Conservation (phyloP, 352 stramenopile species). For the Hyaloperonospora arabidopsidis region DNA sequence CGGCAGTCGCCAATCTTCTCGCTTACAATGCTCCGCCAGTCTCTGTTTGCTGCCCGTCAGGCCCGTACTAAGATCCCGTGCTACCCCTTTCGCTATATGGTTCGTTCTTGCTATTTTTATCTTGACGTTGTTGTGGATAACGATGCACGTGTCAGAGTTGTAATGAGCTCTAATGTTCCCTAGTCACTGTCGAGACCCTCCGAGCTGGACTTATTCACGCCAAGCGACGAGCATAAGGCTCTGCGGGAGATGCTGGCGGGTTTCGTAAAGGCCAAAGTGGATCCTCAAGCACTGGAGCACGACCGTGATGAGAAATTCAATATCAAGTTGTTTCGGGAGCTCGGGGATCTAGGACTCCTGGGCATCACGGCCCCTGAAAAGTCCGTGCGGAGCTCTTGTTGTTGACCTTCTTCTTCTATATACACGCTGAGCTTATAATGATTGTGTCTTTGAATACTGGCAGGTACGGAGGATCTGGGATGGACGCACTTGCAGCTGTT, state of each 20-base stretch:
- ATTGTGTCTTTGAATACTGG: neutral
- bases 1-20: too few species aligned
- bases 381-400: conserved; percentile 28
- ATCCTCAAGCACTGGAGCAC: conserved; percentile 93
- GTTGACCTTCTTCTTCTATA: neutral
- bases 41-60: too few species aligned
- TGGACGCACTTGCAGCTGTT: conserved; percentile 92
- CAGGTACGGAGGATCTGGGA: conserved; percentile 91
- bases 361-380: conserved; percentile 94
- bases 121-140: too few species aligned
- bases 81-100: too few species aligned
- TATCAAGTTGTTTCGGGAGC: conserved; percentile 90
- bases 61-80: too few species aligned
- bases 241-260: conserved; percentile 90
- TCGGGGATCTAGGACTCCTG: conserved; percentile 91
- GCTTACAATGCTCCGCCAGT: too few species aligned
- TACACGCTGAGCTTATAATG: neutral
- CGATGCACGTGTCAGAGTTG: too few species aligned
- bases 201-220: conserved; percentile 75
- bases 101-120: too few species aligned
- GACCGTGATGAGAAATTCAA: conserved; percentile 98
- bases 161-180: too few species aligned
- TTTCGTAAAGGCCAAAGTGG: conserved; percentile 94
- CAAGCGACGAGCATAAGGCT: conserved; percentile 83
- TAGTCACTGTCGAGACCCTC: too few species aligned